These are phyloP conservation scores for Boehmeria nivea DNA, from an alignment of 306 rosid genomes.

Conservation along the genomic window DNA sequence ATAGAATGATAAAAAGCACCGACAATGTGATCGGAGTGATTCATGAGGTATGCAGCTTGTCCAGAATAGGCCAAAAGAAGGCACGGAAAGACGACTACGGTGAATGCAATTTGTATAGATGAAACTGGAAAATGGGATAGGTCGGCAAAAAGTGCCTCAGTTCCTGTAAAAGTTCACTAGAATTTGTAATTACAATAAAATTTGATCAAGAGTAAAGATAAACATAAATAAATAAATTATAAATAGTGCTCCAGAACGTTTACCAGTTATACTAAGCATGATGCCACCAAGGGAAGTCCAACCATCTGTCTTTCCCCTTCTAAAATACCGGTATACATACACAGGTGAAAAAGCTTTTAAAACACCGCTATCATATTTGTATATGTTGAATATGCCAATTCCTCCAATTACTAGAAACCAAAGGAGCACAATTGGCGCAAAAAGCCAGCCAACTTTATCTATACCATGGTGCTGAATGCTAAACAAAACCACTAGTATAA, in stretches of 20 bases:
- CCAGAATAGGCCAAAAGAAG: conserved; percentile 95
- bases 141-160: conserved; percentile 97
- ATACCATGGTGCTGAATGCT: conserved; percentile 96
- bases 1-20: conserved; percentile 80
- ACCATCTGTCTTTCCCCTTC: conserved; percentile 58
- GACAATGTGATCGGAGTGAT: conserved; percentile 34
- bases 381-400: conserved; percentile 82
- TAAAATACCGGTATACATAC: conserved; percentile 67
- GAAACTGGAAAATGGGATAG: conserved; percentile 90
- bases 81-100: conserved; percentile 90
- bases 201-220: neutral
- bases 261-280: conserved; percentile 96
- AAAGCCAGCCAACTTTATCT: conserved; percentile 98
- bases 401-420: conserved; percentile 96
- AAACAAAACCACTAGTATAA: conserved; percentile 77
- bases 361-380: conserved; percentile 64
- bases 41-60: conserved; percentile 91
- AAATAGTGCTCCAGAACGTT: conserved; percentile 14
- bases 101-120: conserved; percentile 90
- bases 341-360: conserved; percentile 84
- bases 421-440: conserved; percentile 93
- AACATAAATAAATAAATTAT: neutral
- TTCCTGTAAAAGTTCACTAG: conserved; percentile 71
- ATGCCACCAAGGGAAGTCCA: conserved; percentile 98
- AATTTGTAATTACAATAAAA: neutral